A percentile compares a stretch with the other conserved stretches of the same genome.
phyloP scores from a whole-genome alignment of 371 early-diverging fungal species.

The Saksenaea vasiformis region DNA sequence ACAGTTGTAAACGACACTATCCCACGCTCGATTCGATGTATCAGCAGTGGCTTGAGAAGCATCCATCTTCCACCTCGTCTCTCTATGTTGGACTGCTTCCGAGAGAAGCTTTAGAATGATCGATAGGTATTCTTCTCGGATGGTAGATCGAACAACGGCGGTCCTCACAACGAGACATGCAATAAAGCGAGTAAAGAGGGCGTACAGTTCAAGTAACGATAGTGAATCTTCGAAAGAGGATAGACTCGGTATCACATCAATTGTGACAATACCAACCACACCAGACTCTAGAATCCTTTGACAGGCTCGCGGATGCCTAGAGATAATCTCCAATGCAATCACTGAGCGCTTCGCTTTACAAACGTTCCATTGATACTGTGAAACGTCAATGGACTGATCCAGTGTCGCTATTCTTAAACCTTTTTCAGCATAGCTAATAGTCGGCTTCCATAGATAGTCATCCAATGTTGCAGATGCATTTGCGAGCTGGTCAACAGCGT shows the following conservation, averaged over 20 bases:
- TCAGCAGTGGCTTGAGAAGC: neutral
- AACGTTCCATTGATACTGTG: constrained; percentile 1
- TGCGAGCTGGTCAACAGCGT: constrained; percentile 27
- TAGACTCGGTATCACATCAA: constrained; percentile 4
- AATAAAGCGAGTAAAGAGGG: constrained; percentile 22
- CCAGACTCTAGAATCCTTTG: constrained; percentile 25
- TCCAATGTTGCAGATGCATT: constrained; percentile 21
- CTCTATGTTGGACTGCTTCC: constrained; percentile 11
- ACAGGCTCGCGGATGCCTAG: constrained; percentile 22
- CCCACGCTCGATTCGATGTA: constrained; percentile 13
- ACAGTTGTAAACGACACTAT: constrained; percentile 23
- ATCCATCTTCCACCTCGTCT: neutral
- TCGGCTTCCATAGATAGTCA: constrained; percentile 25
- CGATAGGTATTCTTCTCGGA: constrained; percentile 23
- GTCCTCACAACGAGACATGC: constrained; percentile 26
- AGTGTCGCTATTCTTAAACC: constrained; percentile 11
- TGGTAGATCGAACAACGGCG: constrained; percentile 28
- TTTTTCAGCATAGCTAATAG: constrained; percentile 24
- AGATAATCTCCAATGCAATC: constrained; percentile 15
- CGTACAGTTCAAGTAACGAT: constrained; percentile 19
- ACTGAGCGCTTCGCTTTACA: constrained; percentile 32
- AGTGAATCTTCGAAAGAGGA: constrained; percentile 1
- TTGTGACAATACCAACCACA: constrained; percentile 20
- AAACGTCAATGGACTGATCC: neutral
- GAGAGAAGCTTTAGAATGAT: constrained; percentile 22